These are phyloP conservation scores for Wickerhamomyces hampshirensis DNA, from an alignment of 805 yeast genomes.

Conservation along the genomic window DNA sequence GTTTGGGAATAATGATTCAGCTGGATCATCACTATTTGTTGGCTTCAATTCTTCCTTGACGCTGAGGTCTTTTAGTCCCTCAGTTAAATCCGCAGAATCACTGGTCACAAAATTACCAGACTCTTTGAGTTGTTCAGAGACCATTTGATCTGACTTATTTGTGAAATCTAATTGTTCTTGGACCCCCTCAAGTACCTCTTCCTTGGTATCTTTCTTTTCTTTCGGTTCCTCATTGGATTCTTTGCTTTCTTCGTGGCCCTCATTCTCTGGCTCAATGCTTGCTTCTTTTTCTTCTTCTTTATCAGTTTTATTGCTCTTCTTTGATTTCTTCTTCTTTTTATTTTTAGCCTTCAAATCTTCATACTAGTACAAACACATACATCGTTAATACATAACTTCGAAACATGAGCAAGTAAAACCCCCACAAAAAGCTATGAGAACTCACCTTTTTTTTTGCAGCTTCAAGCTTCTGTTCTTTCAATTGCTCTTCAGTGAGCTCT, in stretches of 20 bases:
- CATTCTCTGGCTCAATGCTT: slow-evolving; percentile 7
- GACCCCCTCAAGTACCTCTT: too few species aligned
- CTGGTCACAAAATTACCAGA: too few species aligned
- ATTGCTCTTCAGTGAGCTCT: slow-evolving; percentile 30
- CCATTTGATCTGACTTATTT: too few species aligned
- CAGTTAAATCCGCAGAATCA: not conserved
- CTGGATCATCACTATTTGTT: slow-evolving; percentile 1
- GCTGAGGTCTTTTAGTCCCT: not conserved
- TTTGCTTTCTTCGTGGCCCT: slow-evolving; percentile 2
- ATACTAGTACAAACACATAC: slow-evolving; percentile 28
- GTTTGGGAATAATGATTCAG: slow-evolving; percentile 12
- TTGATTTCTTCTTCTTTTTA: slow-evolving; percentile 36
- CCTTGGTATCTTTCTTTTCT: slow-evolving; percentile 3
- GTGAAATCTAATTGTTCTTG: too few species aligned
- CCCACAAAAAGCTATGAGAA: too few species aligned
- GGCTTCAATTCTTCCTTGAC: slow-evolving; percentile 7
- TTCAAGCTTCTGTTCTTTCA: slow-evolving; percentile 59
- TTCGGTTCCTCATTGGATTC: not conserved
- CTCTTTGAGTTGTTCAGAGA: too few species aligned
- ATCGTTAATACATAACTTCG: too few species aligned
- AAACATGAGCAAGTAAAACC: not conserved
- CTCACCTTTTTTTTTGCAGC: slow-evolving; percentile 65
- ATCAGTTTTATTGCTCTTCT: slow-evolving; percentile 26
- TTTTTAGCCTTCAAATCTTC: slow-evolving; percentile 65
- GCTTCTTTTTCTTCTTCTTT: slow-evolving; percentile 10